A percentile compares a stretch with the other conserved stretches of the same genome.
Conservation (phyloP, 129 eudicot genomes). For the Kitagawia praeruptora region DNA sequence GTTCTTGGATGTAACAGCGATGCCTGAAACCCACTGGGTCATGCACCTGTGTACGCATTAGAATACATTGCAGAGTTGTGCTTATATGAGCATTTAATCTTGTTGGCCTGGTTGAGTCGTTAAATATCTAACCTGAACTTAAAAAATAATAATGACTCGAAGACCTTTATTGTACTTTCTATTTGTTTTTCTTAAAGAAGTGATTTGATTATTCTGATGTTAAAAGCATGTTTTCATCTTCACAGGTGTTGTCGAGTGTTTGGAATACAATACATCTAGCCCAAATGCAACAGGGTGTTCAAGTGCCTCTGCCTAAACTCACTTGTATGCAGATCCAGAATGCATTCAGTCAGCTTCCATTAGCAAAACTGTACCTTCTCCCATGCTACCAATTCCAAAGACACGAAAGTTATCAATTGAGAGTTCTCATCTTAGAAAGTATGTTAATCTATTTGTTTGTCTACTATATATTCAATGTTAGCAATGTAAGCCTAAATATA, state of each 20-base stretch:
- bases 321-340: slow-evolving; percentile 50
- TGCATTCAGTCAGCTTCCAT: slow-evolving; percentile 49
- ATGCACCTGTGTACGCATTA: neutral
- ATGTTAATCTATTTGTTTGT: slow-evolving; percentile 7
- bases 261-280: slow-evolving; percentile 45
- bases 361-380: slow-evolving; percentile 49
- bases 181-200: neutral
- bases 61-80: neutral
- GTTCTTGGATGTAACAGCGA: neutral
- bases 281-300: slow-evolving; percentile 34
- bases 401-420: slow-evolving; percentile 74
- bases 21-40: neutral
- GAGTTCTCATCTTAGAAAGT: slow-evolving; percentile 66
- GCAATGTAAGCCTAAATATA: no score
- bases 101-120: neutral
- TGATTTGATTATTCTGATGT: neutral
- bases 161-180: neutral
- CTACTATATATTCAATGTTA: no score
- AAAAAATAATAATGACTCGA: neutral
- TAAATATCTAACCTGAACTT: neutral
- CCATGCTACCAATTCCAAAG: slow-evolving; percentile 72
- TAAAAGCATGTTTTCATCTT: neutral
- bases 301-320: slow-evolving; percentile 28
- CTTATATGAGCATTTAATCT: neutral
- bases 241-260: slow-evolving; percentile 34